Evolutionary conservation across 495 filamentous ascomycete genomes (phyloP), one percentile per base, ranked within the genome.

Genomic region (Talaromyces trachyspermus): DNA sequence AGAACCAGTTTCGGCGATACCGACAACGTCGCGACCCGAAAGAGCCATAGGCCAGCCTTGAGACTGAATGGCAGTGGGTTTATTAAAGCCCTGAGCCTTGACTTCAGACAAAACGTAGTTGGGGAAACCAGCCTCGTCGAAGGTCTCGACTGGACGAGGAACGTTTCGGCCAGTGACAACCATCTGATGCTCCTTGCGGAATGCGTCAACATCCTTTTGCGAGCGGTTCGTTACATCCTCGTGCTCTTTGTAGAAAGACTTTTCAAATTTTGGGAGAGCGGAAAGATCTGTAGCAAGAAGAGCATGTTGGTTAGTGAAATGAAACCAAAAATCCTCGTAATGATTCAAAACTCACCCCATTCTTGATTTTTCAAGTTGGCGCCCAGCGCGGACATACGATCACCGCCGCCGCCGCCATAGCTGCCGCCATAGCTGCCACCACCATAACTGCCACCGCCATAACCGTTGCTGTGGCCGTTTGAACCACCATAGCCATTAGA

Each of bases 31-130:
- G 55, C 92, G 91, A 68, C 92, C 92, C 36, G 91, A 94, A 39
- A 98, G 83, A 61, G 92, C 90, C 92, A 97, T 97, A 42, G 92
- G 92, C 92, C 92, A 98, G 54, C 92, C 94, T 66, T 97, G 92
- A 45, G 94, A 89, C 70, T 98, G 92, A 60, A 98, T 98, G 44
- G 94, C 80, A 36, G 92, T 97, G 25, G 92, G 92, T 37, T 82
- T 81, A 39, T 81, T 73, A 65, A 98, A 98, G 19, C 92, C 92
- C 71, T 96, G 89, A 39, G 89, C 85, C 78, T 97, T 97, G 57
- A 98, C 92, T 66, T 98, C 92, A 60, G 84, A 87, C 83, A 98
- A 87, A 36, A 98, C 92, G 63, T 98, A 98, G 49, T 79, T 78
- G 20, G 92, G 92, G 71, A 98, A 98, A 5, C 88, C 88, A 61